Percentiles rank a stretch among this genome's conserved stretches.
Evolutionary conservation across 2,329 filamentous ascomycete species (phyloP).

Genomic region (Trichoderma brevicompactum): DNA sequence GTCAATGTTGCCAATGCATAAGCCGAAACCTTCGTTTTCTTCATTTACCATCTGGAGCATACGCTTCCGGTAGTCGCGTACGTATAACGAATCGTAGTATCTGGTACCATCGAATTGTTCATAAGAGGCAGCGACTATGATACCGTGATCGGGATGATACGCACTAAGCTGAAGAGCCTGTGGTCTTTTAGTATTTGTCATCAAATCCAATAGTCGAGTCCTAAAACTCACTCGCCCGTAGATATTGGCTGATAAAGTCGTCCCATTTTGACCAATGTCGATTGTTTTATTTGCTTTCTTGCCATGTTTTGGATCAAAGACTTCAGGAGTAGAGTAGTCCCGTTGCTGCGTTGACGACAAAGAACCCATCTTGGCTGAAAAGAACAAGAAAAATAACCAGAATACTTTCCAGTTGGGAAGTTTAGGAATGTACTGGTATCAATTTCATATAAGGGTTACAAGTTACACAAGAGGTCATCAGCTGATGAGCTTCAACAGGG

Average conservation of each 20-base stretch:
- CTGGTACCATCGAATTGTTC: neutral
- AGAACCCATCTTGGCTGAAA: neutral
- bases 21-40: neutral
- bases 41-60: neutral
- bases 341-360: neutral
- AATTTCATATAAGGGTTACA: neutral
- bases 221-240: neutral
- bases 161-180: slow-evolving; percentile 1
- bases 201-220: neutral
- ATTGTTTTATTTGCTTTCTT: neutral
- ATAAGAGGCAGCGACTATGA: slow-evolving; percentile 3
- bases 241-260: neutral
- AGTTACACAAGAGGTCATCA: neutral
- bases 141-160: neutral
- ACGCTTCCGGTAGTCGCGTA: neutral
- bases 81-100: neutral
- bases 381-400: neutral
- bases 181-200: neutral
- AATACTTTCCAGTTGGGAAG: neutral
- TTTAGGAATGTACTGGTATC: neutral
- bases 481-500: neutral
- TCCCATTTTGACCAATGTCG: slow-evolving; percentile 1
- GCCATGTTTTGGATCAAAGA: slow-evolving; percentile 1
- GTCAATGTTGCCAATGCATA: neutral
- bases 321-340: neutral